Conservation (phyloP, 495 filamentous ascomycete genomes). For the Penicillium angulare region DNA sequence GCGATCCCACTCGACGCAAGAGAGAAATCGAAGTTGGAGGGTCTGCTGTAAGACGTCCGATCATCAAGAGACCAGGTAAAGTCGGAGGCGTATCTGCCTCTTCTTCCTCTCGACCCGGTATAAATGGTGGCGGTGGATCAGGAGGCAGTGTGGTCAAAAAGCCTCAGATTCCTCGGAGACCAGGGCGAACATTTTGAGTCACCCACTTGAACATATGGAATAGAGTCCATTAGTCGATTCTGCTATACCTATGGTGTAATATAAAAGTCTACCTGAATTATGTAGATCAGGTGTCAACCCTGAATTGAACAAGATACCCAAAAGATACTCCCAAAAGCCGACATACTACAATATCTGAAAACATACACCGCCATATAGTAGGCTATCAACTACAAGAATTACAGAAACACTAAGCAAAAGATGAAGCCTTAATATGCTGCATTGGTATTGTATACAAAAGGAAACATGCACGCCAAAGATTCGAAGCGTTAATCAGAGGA, state of each 20-base stretch:
- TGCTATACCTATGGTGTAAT: conserved; percentile 1
- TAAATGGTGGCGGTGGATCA: conserved; percentile 38
- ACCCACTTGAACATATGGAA: too few relatives aligned
- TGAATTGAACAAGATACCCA: conserved; percentile 4
- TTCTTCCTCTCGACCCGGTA: conserved; percentile 48
- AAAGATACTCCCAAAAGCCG: background rate
- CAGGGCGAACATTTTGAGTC: conserved; percentile 56
- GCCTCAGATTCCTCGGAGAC: conserved; percentile 53
- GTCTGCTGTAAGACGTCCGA: conserved; percentile 39
- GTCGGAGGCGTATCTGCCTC: conserved; percentile 43
- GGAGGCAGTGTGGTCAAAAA: conserved; percentile 58
- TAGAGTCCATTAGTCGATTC: too few relatives aligned
- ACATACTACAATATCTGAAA: too few relatives aligned
- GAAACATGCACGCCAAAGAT: too few relatives aligned
- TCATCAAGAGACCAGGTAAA: conserved; percentile 34
- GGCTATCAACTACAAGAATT: too few relatives aligned
- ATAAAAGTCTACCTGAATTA: background rate
- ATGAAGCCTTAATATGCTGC: background rate
- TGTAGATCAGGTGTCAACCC: background rate
- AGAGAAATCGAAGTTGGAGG: conserved; percentile 41
- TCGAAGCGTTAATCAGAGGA: too few relatives aligned
- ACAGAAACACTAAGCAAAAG: too few relatives aligned
- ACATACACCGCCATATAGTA: too few relatives aligned
- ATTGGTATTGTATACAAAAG: conserved; percentile 16
- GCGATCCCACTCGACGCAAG: conserved; percentile 33